Evolutionary conservation across 2,329 filamentous ascomycete species (phyloP).

Genomic region (Plenodomus lindquistii): DNA sequence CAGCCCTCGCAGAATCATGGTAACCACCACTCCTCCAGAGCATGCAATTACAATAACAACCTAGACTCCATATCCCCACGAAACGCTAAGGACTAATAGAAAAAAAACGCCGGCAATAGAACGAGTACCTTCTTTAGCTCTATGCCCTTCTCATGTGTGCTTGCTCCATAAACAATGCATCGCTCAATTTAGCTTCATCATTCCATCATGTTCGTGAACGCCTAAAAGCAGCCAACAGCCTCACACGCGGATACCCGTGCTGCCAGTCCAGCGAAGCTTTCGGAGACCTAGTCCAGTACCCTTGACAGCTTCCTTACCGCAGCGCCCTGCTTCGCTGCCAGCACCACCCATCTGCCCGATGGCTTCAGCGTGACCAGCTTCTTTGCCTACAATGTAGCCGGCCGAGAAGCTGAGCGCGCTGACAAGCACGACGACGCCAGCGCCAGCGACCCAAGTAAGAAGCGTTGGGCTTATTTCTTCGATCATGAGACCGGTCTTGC

Average conservation of each 20-base stretch:
- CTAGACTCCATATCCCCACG: no score
- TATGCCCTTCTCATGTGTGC: no score
- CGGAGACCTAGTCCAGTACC: constrained; percentile 36
- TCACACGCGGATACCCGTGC: constrained; percentile 25
- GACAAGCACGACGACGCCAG: constrained; percentile 66
- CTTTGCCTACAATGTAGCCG: constrained; percentile 64
- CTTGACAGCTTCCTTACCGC: constrained; percentile 38
- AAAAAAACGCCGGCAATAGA: no score
- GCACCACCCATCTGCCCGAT: constrained; percentile 36
- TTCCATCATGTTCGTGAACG: no score
- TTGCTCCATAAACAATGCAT: no score
- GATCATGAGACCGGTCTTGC: constrained; percentile 37
- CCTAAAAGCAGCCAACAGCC: background rate
- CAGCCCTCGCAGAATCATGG: no score
- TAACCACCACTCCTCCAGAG: no score
- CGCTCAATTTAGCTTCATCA: no score
- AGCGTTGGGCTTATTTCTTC: constrained; percentile 61
- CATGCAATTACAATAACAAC: no score
- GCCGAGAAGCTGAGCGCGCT: constrained; percentile 68
- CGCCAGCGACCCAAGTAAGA: constrained; percentile 68
- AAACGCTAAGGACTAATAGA: no score
- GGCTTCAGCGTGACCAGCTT: constrained; percentile 59
- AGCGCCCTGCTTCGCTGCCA: constrained; percentile 35
- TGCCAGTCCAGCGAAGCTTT: constrained; percentile 37
- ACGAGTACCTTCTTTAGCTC: no score